Evolutionary conservation across 768 basidiomycete species (phyloP).

Genomic region (Termitomyces eurrhizus): DNA sequence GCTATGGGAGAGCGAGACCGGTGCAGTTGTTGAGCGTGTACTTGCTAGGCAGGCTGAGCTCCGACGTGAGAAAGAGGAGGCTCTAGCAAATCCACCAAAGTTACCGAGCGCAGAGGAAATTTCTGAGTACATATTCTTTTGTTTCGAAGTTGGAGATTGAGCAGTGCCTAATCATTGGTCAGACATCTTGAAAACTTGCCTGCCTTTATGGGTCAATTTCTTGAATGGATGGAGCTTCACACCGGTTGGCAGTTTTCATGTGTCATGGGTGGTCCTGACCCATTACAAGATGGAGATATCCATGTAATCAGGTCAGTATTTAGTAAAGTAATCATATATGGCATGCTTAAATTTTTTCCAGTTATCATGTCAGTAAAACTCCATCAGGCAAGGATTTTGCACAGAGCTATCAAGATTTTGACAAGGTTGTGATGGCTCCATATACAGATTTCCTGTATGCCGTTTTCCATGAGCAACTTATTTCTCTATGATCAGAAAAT

Average conservation of each 20-base stretch:
- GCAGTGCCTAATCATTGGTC: background rate
- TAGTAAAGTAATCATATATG: too few species aligned
- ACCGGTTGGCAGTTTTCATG: constrained; percentile 1
- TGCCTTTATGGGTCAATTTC: background rate
- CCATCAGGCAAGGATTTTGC: constrained; percentile 2
- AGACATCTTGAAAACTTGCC: constrained; percentile 3
- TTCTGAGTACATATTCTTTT: background rate
- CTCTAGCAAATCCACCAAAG: background rate
- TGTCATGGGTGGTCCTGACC: constrained; percentile 7
- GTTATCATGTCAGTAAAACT: background rate
- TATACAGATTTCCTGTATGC: constrained; percentile 6
- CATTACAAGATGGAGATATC: background rate
- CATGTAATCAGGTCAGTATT: background rate
- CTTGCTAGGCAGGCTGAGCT: background rate
- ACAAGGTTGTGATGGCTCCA: constrained; percentile 4
- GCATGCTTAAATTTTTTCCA: background rate
- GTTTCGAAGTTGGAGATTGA: background rate
- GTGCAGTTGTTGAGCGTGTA: background rate
- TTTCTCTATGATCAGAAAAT: background rate
- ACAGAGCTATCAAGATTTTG: constrained; percentile 1
- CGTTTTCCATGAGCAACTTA: constrained; percentile 7
- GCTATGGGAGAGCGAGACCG: background rate
- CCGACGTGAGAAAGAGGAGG: background rate
- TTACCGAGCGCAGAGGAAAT: background rate
- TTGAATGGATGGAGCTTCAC: background rate